Conservation (phyloP, 768 basidiomycete genomes). For the Multifurca ochricompacta region DNA sequence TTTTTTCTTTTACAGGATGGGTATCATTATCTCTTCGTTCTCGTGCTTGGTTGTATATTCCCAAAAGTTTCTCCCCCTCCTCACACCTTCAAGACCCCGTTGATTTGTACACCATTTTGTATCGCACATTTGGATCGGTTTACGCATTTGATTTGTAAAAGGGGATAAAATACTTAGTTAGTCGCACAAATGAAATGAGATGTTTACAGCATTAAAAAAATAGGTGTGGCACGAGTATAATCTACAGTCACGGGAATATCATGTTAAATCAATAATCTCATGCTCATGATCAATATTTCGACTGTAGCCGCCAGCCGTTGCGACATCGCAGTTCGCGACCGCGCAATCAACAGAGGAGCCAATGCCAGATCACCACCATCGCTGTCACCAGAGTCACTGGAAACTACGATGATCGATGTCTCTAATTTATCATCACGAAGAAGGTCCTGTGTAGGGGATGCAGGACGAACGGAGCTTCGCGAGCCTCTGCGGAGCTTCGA, state of each 20-base stretch:
- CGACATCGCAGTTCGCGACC: constrained; percentile 10
- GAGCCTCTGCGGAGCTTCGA: not conserved
- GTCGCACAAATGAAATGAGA: not conserved
- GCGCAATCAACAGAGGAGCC: constrained; percentile 26
- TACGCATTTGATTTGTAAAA: constrained; percentile 8
- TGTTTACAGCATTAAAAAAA: not conserved
- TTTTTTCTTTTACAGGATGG: not conserved
- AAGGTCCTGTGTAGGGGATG: too few species aligned
- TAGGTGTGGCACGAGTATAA: not conserved
- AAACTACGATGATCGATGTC: constrained; percentile 31
- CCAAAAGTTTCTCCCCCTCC: not conserved
- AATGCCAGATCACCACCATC: not conserved
- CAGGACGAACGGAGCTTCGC: too few species aligned
- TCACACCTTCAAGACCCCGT: not conserved
- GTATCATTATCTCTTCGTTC: constrained; percentile 15
- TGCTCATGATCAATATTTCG: not conserved
- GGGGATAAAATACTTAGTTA: not conserved
- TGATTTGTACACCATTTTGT: not conserved
- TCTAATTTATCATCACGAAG: too few species aligned
- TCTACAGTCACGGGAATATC: constrained; percentile 4
- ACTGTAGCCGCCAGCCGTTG: not conserved
- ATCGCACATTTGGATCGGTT: constrained; percentile 8
- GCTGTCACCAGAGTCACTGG: constrained; percentile 29
- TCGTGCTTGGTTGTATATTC: not conserved
- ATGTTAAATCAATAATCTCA: constrained; percentile 39